Percentiles rank a stretch among this genome's conserved stretches.
These are phyloP conservation scores for Tylopilus intermedius DNA, from an alignment of 768 basidiomycete genomes.

Conservation along the genomic window DNA sequence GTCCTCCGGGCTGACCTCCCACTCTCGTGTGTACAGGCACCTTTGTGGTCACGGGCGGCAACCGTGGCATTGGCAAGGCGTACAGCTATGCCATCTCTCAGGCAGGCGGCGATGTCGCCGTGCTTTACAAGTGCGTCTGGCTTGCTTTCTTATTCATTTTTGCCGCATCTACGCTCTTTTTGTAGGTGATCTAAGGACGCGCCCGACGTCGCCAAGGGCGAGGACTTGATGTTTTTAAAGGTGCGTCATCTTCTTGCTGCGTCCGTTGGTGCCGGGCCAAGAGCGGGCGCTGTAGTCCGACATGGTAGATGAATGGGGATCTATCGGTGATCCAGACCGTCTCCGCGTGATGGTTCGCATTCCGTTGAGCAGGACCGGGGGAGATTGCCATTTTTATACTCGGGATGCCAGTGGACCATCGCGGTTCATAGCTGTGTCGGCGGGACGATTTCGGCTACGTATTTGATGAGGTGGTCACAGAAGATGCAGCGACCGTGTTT, in stretches of 20 bases:
- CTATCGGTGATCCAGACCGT: not conserved
- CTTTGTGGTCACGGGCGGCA: conserved; percentile 58
- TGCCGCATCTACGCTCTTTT: too few species aligned
- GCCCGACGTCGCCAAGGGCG: conserved; percentile 44
- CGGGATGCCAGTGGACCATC: not conserved
- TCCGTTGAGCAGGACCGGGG: not conserved
- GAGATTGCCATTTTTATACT: not conserved
- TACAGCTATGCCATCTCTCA: conserved; percentile 48
- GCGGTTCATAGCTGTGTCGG: not conserved
- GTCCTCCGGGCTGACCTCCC: not conserved
- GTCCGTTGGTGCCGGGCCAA: not conserved
- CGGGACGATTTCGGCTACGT: not conserved
- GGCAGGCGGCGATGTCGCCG: conserved; percentile 54
- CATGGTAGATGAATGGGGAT: not conserved
- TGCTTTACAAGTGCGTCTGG: conserved; percentile 48
- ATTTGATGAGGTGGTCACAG: not conserved
- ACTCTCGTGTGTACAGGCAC: conserved; percentile 25
- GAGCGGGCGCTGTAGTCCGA: too few species aligned
- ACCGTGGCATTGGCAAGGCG: conserved; percentile 56
- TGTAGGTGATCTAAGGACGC: conserved; percentile 46
- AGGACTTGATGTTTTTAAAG: conserved; percentile 84
- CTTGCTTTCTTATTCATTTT: not conserved
- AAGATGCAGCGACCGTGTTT: not conserved
- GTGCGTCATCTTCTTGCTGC: conserved; percentile 32
- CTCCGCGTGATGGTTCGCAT: not conserved